Evolutionary conservation across 768 basidiomycete species (phyloP).

Genomic region (Tylopilus intermedius): DNA sequence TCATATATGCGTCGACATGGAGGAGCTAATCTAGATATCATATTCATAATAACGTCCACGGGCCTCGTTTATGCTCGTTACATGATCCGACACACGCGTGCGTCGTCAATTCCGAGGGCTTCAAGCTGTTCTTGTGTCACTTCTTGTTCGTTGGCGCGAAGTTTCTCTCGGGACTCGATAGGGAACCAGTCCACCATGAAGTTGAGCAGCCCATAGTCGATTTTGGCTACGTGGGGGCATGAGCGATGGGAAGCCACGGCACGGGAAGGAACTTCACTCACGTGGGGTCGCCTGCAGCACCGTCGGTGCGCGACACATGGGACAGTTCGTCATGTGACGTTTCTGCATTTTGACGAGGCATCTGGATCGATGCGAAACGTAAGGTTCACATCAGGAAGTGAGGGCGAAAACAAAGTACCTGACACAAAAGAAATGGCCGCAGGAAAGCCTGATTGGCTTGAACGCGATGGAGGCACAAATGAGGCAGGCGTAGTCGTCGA

Average conservation of each 20-base stretch:
- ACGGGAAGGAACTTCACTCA: conserved; percentile 36
- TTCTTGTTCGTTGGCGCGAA: conserved; percentile 71
- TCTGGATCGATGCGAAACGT: conserved; percentile 27
- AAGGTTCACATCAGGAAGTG: not conserved
- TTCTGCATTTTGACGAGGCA: conserved; percentile 92
- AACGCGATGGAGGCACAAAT: conserved; percentile 91
- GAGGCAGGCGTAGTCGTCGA: conserved; percentile 82
- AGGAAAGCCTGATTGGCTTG: conserved; percentile 80
- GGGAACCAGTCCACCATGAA: conserved; percentile 96
- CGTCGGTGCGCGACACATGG: conserved; percentile 75
- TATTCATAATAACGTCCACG: too few relatives aligned
- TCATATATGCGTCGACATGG: too few relatives aligned
- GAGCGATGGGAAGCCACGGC: not conserved
- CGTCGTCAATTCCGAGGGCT: conserved; percentile 49
- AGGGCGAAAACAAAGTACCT: conserved; percentile 31
- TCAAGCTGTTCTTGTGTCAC: conserved; percentile 61
- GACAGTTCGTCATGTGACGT: conserved; percentile 68
- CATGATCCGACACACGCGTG: conserved; percentile 39
- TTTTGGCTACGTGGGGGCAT: conserved; percentile 47
- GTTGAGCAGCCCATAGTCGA: conserved; percentile 74
- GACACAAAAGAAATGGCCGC: conserved; percentile 77
- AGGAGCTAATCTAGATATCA: too few relatives aligned
- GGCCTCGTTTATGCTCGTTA: conserved; percentile 11
- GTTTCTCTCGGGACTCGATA: conserved; percentile 68
- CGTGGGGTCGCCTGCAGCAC: conserved; percentile 74